phyloP scores from a whole-genome alignment of 176 grass and related monocot species.

The Areca catechu region DNA sequence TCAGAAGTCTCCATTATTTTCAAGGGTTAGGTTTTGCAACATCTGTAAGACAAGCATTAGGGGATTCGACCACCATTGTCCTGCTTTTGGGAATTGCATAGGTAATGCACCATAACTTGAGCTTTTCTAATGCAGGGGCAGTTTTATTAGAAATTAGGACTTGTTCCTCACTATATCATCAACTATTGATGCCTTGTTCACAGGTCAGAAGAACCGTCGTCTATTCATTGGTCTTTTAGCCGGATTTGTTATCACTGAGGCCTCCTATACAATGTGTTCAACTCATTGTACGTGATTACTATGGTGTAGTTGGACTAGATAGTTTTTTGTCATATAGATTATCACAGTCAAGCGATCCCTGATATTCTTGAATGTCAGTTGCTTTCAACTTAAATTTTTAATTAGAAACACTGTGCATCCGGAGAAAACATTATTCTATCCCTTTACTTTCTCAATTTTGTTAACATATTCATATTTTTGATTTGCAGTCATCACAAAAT shows the following conservation, averaged over 20 bases:
- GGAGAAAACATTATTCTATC: too few species aligned
- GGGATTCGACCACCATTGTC: constrained; percentile 88
- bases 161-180: too few species aligned
- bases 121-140: constrained; percentile 4
- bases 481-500: constrained; percentile 73
- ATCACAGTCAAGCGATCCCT: too few species aligned
- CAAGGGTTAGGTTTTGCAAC: constrained; percentile 70
- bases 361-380: too few species aligned
- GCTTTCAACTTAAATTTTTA: too few species aligned
- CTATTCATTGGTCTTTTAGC: constrained; percentile 85
- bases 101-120: constrained; percentile 28
- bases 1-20: constrained; percentile 58
- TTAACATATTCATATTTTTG: background rate
- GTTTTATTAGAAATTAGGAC: background rate
- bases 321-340: too few species aligned
- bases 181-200: too few species aligned
- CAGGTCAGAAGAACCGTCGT: constrained; percentile 81
- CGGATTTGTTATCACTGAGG: constrained; percentile 89
- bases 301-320: too few species aligned
- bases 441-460: too few species aligned
- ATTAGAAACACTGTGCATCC: too few species aligned
- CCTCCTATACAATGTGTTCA: constrained; percentile 89
- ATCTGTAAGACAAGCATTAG: constrained; percentile 66
- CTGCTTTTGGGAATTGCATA: constrained; percentile 97
- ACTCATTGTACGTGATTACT: constrained; percentile 59